Base-by-base conservation (phyloP, 192 early-diverging fungal species). In the Coemansia sp. region DNA sequence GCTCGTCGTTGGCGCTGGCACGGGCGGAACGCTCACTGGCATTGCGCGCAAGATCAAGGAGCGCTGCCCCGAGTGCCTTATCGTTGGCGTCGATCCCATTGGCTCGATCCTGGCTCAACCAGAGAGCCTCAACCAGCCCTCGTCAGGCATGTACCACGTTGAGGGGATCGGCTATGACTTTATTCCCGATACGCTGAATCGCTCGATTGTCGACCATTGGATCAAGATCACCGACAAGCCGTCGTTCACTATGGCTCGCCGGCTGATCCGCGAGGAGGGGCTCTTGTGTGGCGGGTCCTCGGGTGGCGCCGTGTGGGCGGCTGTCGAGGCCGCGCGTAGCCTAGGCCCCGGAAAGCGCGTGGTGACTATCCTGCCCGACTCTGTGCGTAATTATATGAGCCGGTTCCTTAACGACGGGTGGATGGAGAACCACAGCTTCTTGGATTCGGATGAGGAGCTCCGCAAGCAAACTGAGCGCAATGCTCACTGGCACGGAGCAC, bases 131-230 rank as follows among this genome's bases (percentile, higher is more conserved):
- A 97, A 97, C 87, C 71, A 69, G 20, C 74, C 74, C 3, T 84
- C 87, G 46, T 87, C 87, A 18, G 86, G 87, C 60, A 70, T 84
- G 41, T 96, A 98, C 88, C 89, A 94, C 87, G 95, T 98, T 53
- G 98, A 99, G 87, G 98, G 98, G 69, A 98, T 99, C 62, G 97
- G 98, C 43, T 98, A 99, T 79, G 98, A 99, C 85, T 99, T 99
- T 83, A 89, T 99, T 72, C 98, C 98, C 33, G 88, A 96, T 69
- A 94, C 93, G 52, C 83, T 98, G 63, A 91, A 97, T 77, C 89
- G 94, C 44, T 69, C 73, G 55, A 84, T 93, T 58, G 89, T 99
- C 41, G 98, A 99, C 76, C 76, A 87, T 70, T 99, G 98, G 98
- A 81, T 98, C 85, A 99, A 98, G 87, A 92, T 92, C n/a, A 88